Base-by-base conservation (phyloP, 129 eudicot species). In the Tanacetum coccineum region DNA sequence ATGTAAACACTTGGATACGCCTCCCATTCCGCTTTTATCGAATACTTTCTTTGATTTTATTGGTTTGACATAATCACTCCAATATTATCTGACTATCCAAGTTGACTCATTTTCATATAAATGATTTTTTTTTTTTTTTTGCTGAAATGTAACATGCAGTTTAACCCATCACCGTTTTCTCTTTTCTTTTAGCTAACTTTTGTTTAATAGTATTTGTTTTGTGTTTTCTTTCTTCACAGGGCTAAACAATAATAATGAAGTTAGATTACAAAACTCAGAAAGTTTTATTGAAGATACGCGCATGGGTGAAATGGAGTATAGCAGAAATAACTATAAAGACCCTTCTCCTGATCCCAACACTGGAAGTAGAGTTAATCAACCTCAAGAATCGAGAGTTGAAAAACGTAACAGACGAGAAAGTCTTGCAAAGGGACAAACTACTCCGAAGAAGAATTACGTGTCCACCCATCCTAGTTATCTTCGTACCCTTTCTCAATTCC, bases 401-500 rank as follows among this genome's bases (percentile, higher is more conserved):
- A 76, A 46, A 54, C 32, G n/a, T 48, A 46, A 70, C 54, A 64
- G 52, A 71, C 59, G 57, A n/a, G 70, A 2, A 47, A 11, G 9
- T 40, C 50, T 59, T 32, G 62, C 71, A 32, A 26, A 36, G 42
- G 67, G 39, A 40, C 50, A 54, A 18, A 62, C 36, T 69, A 50
- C 42, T 47, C 74, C 71, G 19, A 3, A 53, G 25, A 77, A 67
- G 58, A 82, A 80, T 74, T 82, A 48, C 49, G 77, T 62, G 6
- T 53, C 75, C 0, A 65, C 80, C 74, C 78, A 88, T 81, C 91
- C 96, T 18, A 82, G 85, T 73, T 88, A 80, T 71, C 54, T 88
- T 66, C 83, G 76, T 68, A 88, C 91, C 30, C 89, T 88, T 25
- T 84, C 85, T 67, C 96, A 85, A 61, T 68, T 81, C 40, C 96